A percentile compares a stretch with the other conserved stretches of the same genome.
Evolutionary conservation across 352 stramenopile genomes (phyloP).

Genomic region (Phytophthora megakarya): DNA sequence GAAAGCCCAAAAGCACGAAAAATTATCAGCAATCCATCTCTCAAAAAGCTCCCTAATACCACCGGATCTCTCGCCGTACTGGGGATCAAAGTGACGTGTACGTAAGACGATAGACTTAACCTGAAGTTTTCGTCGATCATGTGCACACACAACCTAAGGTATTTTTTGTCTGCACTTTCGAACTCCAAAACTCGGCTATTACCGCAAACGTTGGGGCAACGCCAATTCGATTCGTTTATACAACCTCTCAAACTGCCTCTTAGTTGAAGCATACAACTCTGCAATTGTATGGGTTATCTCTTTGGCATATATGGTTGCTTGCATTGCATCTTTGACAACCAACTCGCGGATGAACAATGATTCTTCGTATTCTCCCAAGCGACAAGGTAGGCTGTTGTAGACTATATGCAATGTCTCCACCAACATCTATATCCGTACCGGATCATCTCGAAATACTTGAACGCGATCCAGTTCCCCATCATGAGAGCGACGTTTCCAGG

Average conservation of each 20-base stretch:
- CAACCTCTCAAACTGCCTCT: not conserved
- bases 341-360: conserved; percentile 16
- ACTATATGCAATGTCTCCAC: conserved; percentile 18
- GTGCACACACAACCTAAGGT: conserved; percentile 10
- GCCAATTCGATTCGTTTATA: conserved; percentile 2
- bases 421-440: not conserved
- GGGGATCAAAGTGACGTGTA: conserved; percentile 13
- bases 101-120: conserved; percentile 16
- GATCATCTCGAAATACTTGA: conserved; percentile 8
- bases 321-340: conserved; percentile 17
- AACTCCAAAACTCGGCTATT: conserved; percentile 17
- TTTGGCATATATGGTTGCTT: conserved; percentile 3
- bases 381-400: conserved; percentile 18
- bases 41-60: conserved; percentile 3
- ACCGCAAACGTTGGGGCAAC: not conserved
- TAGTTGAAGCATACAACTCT: conserved; percentile 11
- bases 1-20: conserved; percentile 8
- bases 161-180: conserved; percentile 6
- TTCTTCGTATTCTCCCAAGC: conserved; percentile 15
- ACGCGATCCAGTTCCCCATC: not conserved
- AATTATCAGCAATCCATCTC: conserved; percentile 12
- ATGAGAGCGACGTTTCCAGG: not conserved
- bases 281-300: conserved; percentile 1
- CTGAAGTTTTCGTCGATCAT: conserved; percentile 6
- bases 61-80: conserved; percentile 9